Evolutionary conservation across 2,329 filamentous ascomycete species (phyloP).

Genomic region (Fusarium subtropicale): DNA sequence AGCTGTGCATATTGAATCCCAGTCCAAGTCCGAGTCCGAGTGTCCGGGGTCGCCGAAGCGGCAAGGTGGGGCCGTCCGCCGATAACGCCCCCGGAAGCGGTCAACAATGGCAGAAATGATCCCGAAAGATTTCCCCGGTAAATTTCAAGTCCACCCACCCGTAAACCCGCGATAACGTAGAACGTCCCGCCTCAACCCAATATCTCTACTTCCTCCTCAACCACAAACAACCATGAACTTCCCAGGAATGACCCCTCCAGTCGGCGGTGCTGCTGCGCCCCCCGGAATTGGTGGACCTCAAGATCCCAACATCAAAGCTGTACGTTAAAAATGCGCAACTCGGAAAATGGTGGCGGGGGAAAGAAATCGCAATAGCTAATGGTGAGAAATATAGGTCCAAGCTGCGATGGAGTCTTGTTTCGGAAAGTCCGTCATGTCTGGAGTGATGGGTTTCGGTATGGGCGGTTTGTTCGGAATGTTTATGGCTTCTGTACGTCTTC

Average conservation of each 20-base stretch:
- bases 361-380: constrained; percentile 6
- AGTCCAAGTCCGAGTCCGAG: neutral
- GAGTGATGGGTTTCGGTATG: constrained; percentile 92
- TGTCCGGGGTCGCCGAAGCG: constrained; percentile 20
- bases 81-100: constrained; percentile 49
- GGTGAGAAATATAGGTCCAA: constrained; percentile 72
- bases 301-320: constrained; percentile 65
- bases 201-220: neutral
- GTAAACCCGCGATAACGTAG: constrained; percentile 37
- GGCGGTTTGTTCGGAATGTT: constrained; percentile 96
- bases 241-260: constrained; percentile 48
- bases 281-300: constrained; percentile 53
- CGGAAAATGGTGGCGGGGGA: neutral
- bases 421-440: constrained; percentile 88
- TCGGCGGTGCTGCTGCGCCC: constrained; percentile 39
- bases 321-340: constrained; percentile 47
- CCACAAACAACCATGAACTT: constrained; percentile 53
- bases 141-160: constrained; percentile 26
- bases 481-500: constrained; percentile 88
- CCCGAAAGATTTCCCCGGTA: constrained; percentile 42
- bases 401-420: constrained; percentile 90
- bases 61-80: constrained; percentile 42
- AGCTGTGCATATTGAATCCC: too few species aligned
- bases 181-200: constrained; percentile 27
- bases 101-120: constrained; percentile 56